Conservation (phyloP, 2,329 filamentous ascomycete genomes). For the Ceratocystis destructans region DNA sequence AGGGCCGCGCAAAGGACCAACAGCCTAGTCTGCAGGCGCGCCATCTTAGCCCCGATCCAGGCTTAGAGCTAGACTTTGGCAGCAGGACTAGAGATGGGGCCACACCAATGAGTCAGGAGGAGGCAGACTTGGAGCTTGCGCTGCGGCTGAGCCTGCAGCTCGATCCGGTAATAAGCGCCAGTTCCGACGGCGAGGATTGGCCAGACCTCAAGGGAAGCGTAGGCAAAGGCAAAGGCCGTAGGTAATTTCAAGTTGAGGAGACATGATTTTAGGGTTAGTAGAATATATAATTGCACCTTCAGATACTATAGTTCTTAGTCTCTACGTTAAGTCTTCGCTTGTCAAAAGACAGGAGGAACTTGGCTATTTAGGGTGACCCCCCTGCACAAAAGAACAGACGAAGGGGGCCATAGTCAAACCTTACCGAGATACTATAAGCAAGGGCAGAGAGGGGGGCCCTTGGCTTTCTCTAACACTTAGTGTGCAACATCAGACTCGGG, state of each 20-base stretch:
- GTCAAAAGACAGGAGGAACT: too few relatives aligned
- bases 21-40: background rate
- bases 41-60: too few relatives aligned
- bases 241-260: background rate
- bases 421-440: background rate
- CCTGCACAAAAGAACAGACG: background rate
- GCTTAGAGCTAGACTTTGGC: background rate
- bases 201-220: conserved; percentile 23
- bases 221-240: conserved; percentile 18
- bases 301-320: too few relatives aligned
- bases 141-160: conserved; percentile 47
- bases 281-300: background rate
- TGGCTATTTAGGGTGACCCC: too few relatives aligned
- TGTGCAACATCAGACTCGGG: background rate
- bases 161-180: conserved; percentile 23
- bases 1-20: background rate
- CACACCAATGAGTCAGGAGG: conserved; percentile 23
- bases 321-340: too few relatives aligned
- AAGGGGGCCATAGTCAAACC: background rate
- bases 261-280: background rate
- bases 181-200: conserved; percentile 24
- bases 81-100: background rate
- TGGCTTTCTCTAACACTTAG: background rate
- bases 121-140: conserved; percentile 48
- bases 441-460: background rate